A percentile compares a stretch with the other conserved stretches of the same genome.
Evolutionary conservation across 352 stramenopile genomes (phyloP).

Genomic region (Pythium insidiosum): DNA sequence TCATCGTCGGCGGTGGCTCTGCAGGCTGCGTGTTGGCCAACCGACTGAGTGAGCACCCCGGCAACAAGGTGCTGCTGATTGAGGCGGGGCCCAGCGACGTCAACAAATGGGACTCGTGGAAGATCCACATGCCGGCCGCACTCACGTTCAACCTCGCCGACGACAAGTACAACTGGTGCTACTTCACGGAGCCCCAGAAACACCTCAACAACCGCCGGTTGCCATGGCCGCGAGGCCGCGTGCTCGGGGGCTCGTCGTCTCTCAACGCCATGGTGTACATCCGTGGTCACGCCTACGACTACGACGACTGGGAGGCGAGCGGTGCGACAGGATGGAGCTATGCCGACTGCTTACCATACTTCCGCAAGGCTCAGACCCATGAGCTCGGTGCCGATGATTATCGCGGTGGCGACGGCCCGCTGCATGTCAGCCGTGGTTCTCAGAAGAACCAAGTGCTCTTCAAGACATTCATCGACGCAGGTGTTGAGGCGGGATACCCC

Average conservation of each 20-base stretch:
- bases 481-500: conserved; percentile 75
- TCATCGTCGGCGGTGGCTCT: conserved; percentile 88
- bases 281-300: conserved; percentile 81
- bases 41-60: conserved; percentile 72
- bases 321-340: conserved; percentile 82
- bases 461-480: conserved; percentile 85
- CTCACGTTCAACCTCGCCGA: conserved; percentile 81
- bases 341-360: conserved; percentile 83
- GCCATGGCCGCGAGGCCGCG: conserved; percentile 79
- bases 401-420: conserved; percentile 70
- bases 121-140: conserved; percentile 86
- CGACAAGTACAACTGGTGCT: conserved; percentile 86
- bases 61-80: conserved; percentile 84
- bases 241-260: conserved; percentile 84
- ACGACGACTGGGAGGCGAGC: conserved; percentile 76
- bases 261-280: conserved; percentile 91
- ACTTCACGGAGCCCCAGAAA: conserved; percentile 81
- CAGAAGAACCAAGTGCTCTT: conserved; percentile 84
- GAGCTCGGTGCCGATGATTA: conserved; percentile 72
- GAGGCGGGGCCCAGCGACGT: conserved; percentile 83
- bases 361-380: conserved; percentile 79
- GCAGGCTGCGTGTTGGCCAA: conserved; percentile 90
- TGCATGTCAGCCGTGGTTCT: conserved; percentile 70
- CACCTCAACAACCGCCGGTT: conserved; percentile 70
- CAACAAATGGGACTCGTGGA: conserved; percentile 86